Evolutionary conservation across 2,329 filamentous ascomycete genomes (phyloP).

Genomic region (Ophiocordyceps camponoti-saundersi): DNA sequence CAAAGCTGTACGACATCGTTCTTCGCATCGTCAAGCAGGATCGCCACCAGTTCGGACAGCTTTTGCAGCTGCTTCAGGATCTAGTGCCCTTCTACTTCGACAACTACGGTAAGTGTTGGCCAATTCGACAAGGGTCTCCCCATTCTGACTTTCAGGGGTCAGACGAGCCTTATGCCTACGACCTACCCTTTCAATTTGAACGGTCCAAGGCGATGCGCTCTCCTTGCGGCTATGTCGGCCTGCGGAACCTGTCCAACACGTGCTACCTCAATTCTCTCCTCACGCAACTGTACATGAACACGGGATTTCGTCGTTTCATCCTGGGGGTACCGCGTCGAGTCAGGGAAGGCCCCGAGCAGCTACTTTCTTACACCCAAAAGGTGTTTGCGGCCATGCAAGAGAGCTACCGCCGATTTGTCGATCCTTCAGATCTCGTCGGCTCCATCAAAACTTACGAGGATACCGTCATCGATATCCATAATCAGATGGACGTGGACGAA

Average conservation of each 20-base stretch:
- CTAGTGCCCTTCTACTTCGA: conserved; percentile 21
- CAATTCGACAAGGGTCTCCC: not conserved
- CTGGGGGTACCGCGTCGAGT: conserved; percentile 44
- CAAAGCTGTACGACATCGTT: conserved; percentile 43
- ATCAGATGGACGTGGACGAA: conserved; percentile 96
- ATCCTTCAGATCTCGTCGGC: conserved; percentile 54
- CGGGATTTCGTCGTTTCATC: conserved; percentile 73
- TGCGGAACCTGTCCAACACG: conserved; percentile 87
- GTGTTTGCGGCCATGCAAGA: conserved; percentile 81
- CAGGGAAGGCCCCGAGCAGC: conserved; percentile 36
- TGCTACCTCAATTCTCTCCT: conserved; percentile 94
- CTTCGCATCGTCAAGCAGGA: conserved; percentile 36
- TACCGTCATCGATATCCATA: conserved; percentile 63
- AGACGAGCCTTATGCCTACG: conserved; percentile 39
- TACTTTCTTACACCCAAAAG: conserved; percentile 62
- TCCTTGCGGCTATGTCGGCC: conserved; percentile 65
- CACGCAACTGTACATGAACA: conserved; percentile 92
- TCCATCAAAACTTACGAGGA: conserved; percentile 74
- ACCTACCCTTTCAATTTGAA: conserved; percentile 46
- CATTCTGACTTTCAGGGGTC: not conserved
- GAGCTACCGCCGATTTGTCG: conserved; percentile 54
- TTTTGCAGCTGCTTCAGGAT: conserved; percentile 25
- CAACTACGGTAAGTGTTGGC: conserved; percentile 17
- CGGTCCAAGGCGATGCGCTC: conserved; percentile 53
- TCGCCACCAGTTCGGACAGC: conserved; percentile 24